Conservation (phyloP, 1,284 basidiomycete species). For the Malassezia sp. region DNA sequence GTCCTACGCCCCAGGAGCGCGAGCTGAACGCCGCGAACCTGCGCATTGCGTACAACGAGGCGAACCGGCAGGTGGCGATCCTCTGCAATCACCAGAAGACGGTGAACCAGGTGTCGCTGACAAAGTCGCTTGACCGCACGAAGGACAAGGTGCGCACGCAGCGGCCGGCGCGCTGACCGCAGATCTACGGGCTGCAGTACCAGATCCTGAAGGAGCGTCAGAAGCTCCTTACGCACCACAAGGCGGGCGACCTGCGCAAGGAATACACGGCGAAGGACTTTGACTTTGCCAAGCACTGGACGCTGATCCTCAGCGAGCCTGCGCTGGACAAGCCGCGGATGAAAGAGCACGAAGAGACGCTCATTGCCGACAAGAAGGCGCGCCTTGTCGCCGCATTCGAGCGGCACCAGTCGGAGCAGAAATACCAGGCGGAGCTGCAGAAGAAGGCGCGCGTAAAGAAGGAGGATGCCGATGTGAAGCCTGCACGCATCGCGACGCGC, state of each 20-base stretch:
- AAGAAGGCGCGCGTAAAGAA: constrained; percentile 25
- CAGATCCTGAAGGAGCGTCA: constrained; percentile 45
- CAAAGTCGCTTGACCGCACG: constrained; percentile 28
- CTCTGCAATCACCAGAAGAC: constrained; percentile 47
- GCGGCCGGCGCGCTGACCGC: too few species aligned
- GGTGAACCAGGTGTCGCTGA: constrained; percentile 36
- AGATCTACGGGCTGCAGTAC: constrained; percentile 35
- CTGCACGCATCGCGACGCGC: constrained; percentile 27
- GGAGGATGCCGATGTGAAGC: constrained; percentile 29
- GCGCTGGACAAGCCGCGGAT: constrained; percentile 88
- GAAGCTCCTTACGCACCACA: constrained; percentile 50
- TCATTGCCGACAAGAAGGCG: constrained; percentile 53
- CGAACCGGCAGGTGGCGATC: constrained; percentile 45
- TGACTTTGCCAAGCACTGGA: constrained; percentile 51
- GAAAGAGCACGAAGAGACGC: constrained; percentile 64
- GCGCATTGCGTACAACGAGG: constrained; percentile 42
- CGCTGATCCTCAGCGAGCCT: constrained; percentile 61
- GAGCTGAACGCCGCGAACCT: constrained; percentile 36
- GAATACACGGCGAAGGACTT: constrained; percentile 57
- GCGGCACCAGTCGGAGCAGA: constrained; percentile 47
- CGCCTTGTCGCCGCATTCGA: constrained; percentile 63
- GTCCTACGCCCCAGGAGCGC: constrained; percentile 34
- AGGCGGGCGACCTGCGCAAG: constrained; percentile 49
- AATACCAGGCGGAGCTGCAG: constrained; percentile 32
- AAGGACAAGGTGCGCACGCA: too few species aligned